Base-by-base conservation (phyloP, 139 green algal genomes). In the Tetratostichococcus sp. region DNA sequence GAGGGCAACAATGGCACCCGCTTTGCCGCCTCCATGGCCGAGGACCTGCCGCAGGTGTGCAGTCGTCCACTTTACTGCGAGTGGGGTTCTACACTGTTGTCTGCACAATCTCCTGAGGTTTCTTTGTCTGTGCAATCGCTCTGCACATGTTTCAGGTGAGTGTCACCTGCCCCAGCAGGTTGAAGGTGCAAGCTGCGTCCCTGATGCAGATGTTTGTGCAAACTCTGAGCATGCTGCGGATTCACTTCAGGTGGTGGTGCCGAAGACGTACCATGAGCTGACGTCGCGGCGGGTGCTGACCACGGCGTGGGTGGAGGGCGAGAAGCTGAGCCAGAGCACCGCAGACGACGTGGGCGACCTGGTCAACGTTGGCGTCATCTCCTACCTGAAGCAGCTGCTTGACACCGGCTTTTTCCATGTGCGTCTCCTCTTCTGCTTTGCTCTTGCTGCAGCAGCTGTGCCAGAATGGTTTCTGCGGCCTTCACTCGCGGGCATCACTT, bases 291-390 rank as follows among this genome's bases (percentile, higher is more conserved):
- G 91, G 32, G 89, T 98, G 69, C 89, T 98, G 39, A 94, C 92
- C 39, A 91, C 85, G 0, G 42, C 85, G 74, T 98, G 94, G 94
- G 73, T 97, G 4, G 85, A 94, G 39, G 93, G 92, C 43, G 87
- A 92, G 79, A 89, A 92, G 80, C 88, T 97, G 74, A 89, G 72
- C 35, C 89, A 96, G 82, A 93, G 80, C 80, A 84, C 87, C 42
- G 93, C 90, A 6, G 77, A 86, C 75, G 95, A 99, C 75, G 94
- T 99, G 69, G 93, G 91, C 26, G 78, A 82, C 3, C 86, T 98
- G 43, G 93, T 98, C 69, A 98, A 98, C 85, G 71, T 99, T 35
- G 96, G 96, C 34, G 95, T 99, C 33, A 96, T 99, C 75, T 97
- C 90, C 86, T 99, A 97, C 87, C 87, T 99, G 34, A 97, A 97